Evolutionary conservation across 306 rosid species (phyloP), one percentile per base, ranked within the genome.

Genomic region (Astragalus membranaceus): DNA sequence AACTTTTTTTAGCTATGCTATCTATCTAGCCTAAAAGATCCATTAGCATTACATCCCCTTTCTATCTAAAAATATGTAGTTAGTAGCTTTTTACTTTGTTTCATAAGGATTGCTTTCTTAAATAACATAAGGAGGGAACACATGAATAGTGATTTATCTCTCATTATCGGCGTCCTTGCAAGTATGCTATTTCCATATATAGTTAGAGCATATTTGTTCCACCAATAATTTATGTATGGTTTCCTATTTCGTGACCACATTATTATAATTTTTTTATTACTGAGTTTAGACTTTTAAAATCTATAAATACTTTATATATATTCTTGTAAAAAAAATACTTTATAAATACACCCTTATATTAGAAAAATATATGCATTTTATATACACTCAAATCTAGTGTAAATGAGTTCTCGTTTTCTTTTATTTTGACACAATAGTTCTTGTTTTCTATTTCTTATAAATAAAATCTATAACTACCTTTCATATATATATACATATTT

Each of bases 1-100:
- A 53, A 44, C 88, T 80, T 70, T 86, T 53, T 77, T 26, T 26
- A 26, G 30, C 60, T 30, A 66, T 26, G 52, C 69, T 70, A 74
- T 67, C 69, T 70, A 74, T 67, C 70, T 52, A 83, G 55, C 64
- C 78, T 32, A 64, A 41, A 77, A 79, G 56, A 72, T 75, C 79
- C 81, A 80, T 75, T 52, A n/a, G 49, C 67, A 26, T 20, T 84
- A 75, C 83, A 81, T 84, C 41, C 35, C 41, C 9, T 41, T 75
- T 78, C 72, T 71, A 41, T 59, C 83, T 64, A 56, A 52, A 75
- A 78, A 26, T 42, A 61, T 64, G 15, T 35, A 5, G 16, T 42
- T 58, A 8, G 67, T 66, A 44, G 55, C 58, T 72, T 79, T 64
- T 74, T 64, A 7, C 64, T 75, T 71, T 62, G 55, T 69, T 72